A percentile compares a stretch with the other conserved stretches of the same genome.
Conservation (phyloP, 1,284 basidiomycete genomes). For the Coriolopsis trogii region DNA sequence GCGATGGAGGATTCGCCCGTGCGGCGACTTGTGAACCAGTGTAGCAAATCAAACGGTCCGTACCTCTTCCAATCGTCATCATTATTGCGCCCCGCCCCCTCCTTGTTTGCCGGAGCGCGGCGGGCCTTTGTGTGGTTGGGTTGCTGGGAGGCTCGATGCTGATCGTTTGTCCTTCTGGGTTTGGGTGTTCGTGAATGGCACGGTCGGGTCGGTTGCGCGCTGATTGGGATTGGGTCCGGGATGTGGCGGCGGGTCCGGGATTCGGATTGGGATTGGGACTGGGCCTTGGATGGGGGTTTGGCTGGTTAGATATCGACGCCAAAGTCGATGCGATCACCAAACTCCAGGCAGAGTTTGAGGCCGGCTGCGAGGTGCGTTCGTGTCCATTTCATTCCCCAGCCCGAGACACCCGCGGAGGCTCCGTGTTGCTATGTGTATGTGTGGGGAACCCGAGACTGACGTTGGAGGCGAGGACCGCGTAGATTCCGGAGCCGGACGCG, state of each 20-base stretch:
- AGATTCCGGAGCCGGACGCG: slow-evolving; percentile 73
- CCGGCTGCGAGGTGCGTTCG: slow-evolving; percentile 60
- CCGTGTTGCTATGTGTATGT: background rate
- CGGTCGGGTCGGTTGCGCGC: background rate
- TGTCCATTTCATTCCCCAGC: background rate
- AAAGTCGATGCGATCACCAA: slow-evolving; percentile 80
- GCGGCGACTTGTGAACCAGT: slow-evolving; percentile 67
- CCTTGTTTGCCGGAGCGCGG: too few relatives aligned
- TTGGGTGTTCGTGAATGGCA: slow-evolving; percentile 5
- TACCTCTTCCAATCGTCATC: background rate
- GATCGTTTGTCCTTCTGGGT: background rate
- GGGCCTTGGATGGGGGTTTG: background rate
- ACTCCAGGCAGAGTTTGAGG: slow-evolving; percentile 72
- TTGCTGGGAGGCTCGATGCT: slow-evolving; percentile 4
- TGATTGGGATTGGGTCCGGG: background rate
- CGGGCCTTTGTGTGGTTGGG: background rate
- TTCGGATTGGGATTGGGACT: background rate
- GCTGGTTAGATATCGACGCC: slow-evolving; percentile 66
- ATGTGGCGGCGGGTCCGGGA: too few relatives aligned
- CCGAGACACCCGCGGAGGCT: background rate
- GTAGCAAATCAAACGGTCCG: slow-evolving; percentile 71
- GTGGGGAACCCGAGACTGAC: too few relatives aligned
- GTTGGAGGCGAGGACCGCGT: slow-evolving; percentile 6
- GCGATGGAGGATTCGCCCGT: slow-evolving; percentile 48
- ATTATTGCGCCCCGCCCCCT: too few relatives aligned